phyloP scores from a whole-genome alignment of 2,329 filamentous ascomycete genomes.

The Phyllosticta citribraziliensis region DNA sequence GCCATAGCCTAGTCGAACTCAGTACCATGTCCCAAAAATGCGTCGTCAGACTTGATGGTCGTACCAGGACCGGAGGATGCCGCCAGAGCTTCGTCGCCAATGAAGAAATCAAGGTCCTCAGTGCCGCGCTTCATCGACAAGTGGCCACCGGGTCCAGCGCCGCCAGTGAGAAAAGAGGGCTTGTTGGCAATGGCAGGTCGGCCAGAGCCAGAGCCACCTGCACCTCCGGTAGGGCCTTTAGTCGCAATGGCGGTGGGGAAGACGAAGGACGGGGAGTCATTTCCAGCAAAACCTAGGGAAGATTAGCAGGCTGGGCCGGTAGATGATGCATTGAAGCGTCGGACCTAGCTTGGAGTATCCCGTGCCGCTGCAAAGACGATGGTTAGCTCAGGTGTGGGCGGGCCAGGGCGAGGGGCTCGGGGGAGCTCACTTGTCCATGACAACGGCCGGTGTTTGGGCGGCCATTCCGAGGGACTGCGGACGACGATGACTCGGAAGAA shows the following conservation, averaged over 20 bases:
- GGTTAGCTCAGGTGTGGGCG: conserved; percentile 22
- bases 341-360: conserved; percentile 97
- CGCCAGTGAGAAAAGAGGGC: conserved; percentile 87
- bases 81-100: conserved; percentile 87
- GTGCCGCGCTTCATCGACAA: conserved; percentile 88
- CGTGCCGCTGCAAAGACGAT: conserved; percentile 66
- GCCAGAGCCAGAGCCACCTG: conserved; percentile 70
- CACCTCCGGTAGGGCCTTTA: conserved; percentile 63
- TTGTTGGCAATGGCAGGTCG: conserved; percentile 88
- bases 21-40: background rate
- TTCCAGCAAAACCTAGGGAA: conserved; percentile 81
- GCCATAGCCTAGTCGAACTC: conserved; percentile 61
- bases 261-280: conserved; percentile 97
- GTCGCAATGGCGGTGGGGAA: conserved; percentile 98
- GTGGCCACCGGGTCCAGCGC: conserved; percentile 72
- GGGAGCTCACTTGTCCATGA: conserved; percentile 91
- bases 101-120: conserved; percentile 97
- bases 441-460: conserved; percentile 98
- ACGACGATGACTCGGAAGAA: conserved; percentile 6
- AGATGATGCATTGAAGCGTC: background rate
- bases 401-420: conserved; percentile 9
- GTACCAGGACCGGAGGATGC: conserved; percentile 73
- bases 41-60: conserved; percentile 12
- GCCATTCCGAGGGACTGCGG: conserved; percentile 56
- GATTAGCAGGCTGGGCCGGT: conserved; percentile 26